A percentile compares a stretch with the other conserved stretches of the same genome.
Evolutionary conservation across 208 protist genomes (phyloP).

Genomic region (Wallacemonas sp.): DNA sequence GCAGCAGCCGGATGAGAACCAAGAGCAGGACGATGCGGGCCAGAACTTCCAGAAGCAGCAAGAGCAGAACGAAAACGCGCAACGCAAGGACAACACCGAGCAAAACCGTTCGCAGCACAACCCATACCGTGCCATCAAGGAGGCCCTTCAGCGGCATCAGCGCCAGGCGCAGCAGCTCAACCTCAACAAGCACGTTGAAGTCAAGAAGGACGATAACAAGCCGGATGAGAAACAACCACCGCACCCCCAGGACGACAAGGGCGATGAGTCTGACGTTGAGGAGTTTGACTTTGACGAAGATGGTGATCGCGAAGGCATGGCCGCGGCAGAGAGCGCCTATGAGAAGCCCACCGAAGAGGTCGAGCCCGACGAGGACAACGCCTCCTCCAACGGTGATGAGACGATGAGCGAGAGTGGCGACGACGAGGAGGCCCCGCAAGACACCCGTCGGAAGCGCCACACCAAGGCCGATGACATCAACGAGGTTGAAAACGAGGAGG

Average conservation of each 20-base stretch:
- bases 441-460: slow-evolving; percentile 35
- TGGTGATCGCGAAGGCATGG: slow-evolving; percentile 66
- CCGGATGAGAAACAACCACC: slow-evolving; percentile 39
- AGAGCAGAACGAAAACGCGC: slow-evolving; percentile 68
- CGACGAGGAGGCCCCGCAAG: slow-evolving; percentile 33
- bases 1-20: slow-evolving; percentile 73
- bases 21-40: slow-evolving; percentile 79
- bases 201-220: slow-evolving; percentile 56
- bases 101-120: slow-evolving; percentile 74
- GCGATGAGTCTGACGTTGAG: slow-evolving; percentile 35
- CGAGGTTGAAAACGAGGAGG: slow-evolving; percentile 45
- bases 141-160: slow-evolving; percentile 83
- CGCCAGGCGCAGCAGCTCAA: slow-evolving; percentile 80
- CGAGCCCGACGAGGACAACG: slow-evolving; percentile 29
- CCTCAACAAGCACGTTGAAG: slow-evolving; percentile 72
- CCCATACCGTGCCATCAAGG: slow-evolving; percentile 86
- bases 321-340: slow-evolving; percentile 49
- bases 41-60: slow-evolving; percentile 82
- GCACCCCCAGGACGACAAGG: slow-evolving; percentile 36
- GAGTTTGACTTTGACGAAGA: slow-evolving; percentile 73
- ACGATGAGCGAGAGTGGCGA: slow-evolving; percentile 27
- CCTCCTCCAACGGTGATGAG: slow-evolving; percentile 17
- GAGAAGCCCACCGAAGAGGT: slow-evolving; percentile 39
- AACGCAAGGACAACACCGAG: slow-evolving; percentile 77
- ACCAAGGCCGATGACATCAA: slow-evolving; percentile 38